A percentile compares a stretch with the other conserved stretches of the same genome.
These are phyloP conservation scores for Triglochin maritima DNA, from an alignment of 106 monocot genomes.

Conservation along the genomic window DNA sequence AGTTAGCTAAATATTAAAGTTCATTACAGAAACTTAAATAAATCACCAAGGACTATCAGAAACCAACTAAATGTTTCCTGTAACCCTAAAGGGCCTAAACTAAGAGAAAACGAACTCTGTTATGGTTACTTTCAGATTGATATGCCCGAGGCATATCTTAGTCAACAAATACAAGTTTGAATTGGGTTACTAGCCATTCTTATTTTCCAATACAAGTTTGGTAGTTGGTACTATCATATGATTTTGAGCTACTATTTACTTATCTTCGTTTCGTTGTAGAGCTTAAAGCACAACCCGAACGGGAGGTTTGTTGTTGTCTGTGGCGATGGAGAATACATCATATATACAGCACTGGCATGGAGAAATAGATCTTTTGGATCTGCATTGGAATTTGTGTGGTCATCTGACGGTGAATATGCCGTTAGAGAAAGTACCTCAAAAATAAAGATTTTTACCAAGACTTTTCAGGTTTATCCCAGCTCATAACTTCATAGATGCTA, in stretches of 20 bases:
- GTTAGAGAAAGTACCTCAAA: constrained; percentile 81
- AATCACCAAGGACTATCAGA: no score
- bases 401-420: constrained; percentile 93
- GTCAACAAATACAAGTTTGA: neutral
- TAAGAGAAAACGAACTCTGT: no score
- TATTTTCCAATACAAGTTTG: no score
- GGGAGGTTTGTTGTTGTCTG: constrained; percentile 96
- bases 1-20: no score
- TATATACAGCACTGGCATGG: constrained; percentile 97
- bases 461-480: constrained; percentile 51
- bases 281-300: constrained; percentile 93
- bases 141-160: no score
- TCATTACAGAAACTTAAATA: no score
- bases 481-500: neutral
- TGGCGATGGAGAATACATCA: constrained; percentile 98
- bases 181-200: no score
- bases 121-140: no score
- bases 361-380: constrained; percentile 96
- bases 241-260: neutral
- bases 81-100: no score
- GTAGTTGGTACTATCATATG: neutral
- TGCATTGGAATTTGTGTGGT: constrained; percentile 93
- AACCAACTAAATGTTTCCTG: no score
- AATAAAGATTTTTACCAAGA: constrained; percentile 86
- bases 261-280: constrained; percentile 28